Conservation (phyloP, 257 asterid species). For the Henckelia pumila region DNA sequence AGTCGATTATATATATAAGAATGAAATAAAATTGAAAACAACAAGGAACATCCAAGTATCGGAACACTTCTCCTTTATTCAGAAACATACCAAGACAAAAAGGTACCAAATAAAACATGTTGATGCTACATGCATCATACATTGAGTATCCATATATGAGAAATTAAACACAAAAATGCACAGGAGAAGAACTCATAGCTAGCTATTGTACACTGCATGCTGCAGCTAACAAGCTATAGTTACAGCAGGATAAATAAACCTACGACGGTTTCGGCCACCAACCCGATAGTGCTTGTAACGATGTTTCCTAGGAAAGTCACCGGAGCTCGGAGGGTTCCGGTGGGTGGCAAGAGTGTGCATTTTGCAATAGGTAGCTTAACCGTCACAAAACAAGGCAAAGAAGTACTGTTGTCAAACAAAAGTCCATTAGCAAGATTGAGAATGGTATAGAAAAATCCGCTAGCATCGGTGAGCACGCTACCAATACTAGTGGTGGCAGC, state of each 20-base stretch:
- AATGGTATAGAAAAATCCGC: slow-evolving; percentile 6
- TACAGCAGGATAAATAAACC: neutral
- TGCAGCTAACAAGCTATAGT: too few relatives aligned
- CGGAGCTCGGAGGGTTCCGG: slow-evolving; percentile 20
- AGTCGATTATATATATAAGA: too few relatives aligned
- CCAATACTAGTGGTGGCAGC: neutral
- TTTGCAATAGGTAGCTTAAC: slow-evolving; percentile 17
- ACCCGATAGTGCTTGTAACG: slow-evolving; percentile 2
- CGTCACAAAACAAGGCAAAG: slow-evolving; percentile 5
- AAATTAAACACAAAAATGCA: too few relatives aligned
- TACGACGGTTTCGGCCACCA: slow-evolving; percentile 9
- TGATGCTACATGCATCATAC: too few relatives aligned
- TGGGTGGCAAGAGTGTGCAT: slow-evolving; percentile 6
- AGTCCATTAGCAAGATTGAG: neutral
- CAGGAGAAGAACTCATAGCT: too few relatives aligned
- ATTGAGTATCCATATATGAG: too few relatives aligned
- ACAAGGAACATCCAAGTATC: too few relatives aligned
- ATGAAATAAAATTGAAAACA: too few relatives aligned
- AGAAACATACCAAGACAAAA: too few relatives aligned
- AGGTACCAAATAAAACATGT: too few relatives aligned
- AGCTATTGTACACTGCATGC: too few relatives aligned
- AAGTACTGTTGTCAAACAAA: neutral
- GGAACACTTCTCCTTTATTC: too few relatives aligned
- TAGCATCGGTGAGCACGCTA: slow-evolving; percentile 13
- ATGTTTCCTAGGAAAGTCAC: slow-evolving; percentile 5